A percentile compares a stretch with the other conserved stretches of the same genome.
phyloP scores from a whole-genome alignment of 2,329 filamentous ascomycete species.

The Fusarium dlaminii region DNA sequence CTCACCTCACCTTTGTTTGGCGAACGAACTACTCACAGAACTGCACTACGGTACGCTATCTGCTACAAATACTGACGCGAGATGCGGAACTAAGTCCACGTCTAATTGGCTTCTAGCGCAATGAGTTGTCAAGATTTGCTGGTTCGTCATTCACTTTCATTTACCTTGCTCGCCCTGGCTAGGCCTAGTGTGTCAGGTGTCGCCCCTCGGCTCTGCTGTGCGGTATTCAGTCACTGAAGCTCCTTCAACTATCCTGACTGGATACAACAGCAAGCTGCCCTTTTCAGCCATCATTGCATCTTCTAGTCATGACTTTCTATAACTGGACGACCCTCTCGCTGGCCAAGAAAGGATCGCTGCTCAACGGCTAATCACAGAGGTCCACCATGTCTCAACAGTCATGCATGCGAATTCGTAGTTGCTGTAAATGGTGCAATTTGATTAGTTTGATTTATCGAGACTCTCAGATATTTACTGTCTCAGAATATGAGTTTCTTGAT shows the following conservation, averaged over 20 bases:
- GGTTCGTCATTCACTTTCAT: slow-evolving; percentile 4
- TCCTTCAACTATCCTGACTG: slow-evolving; percentile 4
- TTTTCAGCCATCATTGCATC: background rate
- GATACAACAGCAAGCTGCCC: background rate
- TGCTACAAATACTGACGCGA: slow-evolving; percentile 17
- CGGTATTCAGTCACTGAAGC: background rate
- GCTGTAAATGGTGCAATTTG: background rate
- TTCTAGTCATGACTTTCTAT: background rate
- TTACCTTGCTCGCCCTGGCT: slow-evolving; percentile 3
- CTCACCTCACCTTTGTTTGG: background rate
- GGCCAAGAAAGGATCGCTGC: slow-evolving; percentile 9
- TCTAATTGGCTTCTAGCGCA: slow-evolving; percentile 5
- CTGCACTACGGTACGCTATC: background rate
- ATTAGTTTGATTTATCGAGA: slow-evolving; percentile 3
- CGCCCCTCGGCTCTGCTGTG: slow-evolving; percentile 17
- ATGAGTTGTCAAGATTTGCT: slow-evolving; percentile 13
- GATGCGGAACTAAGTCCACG: slow-evolving; percentile 6
- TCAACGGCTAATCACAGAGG: background rate
- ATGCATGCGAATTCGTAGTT: background rate
- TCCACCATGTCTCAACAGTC: background rate
- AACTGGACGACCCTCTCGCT: background rate
- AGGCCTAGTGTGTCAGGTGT: slow-evolving; percentile 25
- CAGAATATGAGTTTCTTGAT: background rate
- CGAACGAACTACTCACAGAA: background rate
- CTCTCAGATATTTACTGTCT: background rate